A percentile compares a stretch with the other conserved stretches of the same genome.
Evolutionary conservation across 129 eudicot genomes (phyloP).

Genomic region (Gnaphalium uliginosum): DNA sequence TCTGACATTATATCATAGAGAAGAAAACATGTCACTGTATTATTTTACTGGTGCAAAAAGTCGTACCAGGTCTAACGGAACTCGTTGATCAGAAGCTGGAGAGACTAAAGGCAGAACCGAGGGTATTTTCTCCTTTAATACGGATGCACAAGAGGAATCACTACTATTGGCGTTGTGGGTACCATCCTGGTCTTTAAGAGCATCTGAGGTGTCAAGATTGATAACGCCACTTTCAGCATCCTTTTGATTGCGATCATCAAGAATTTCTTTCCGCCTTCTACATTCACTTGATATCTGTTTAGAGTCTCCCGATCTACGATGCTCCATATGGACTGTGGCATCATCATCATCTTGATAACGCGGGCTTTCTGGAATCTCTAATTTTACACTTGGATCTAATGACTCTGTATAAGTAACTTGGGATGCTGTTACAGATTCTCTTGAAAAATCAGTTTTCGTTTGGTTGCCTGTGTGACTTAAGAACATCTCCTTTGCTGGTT

Average conservation of each 20-base stretch:
- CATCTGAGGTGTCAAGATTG: constrained; percentile 27
- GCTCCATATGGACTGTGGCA: not conserved
- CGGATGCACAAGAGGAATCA: constrained; percentile 15
- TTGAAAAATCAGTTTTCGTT: constrained; percentile 27
- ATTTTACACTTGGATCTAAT: constrained; percentile 24
- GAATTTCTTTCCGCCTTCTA: too few relatives aligned
- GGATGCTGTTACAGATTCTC: not conserved
- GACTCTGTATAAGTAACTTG: constrained; percentile 1
- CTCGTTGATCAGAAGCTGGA: constrained; percentile 27
- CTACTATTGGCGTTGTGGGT: constrained; percentile 17
- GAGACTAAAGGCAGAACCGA: constrained; percentile 10
- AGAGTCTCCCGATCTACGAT: not conserved
- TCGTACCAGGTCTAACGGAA: constrained; percentile 26
- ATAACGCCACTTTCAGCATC: constrained; percentile 16
- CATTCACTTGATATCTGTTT: not conserved
- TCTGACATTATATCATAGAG: not conserved
- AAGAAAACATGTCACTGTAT: not conserved
- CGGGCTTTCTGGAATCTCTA: constrained; percentile 19
- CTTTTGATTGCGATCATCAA: constrained; percentile 20
- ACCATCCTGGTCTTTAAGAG: constrained; percentile 27
- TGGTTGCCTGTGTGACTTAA: constrained; percentile 29
- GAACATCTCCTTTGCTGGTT: constrained; percentile 50
- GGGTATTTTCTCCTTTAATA: not conserved
- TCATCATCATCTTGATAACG: constrained; percentile 9
- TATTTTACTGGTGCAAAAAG: not conserved